Base-by-base conservation (phyloP, 2,329 filamentous ascomycete species). In the Fusarium decemcellulare region DNA sequence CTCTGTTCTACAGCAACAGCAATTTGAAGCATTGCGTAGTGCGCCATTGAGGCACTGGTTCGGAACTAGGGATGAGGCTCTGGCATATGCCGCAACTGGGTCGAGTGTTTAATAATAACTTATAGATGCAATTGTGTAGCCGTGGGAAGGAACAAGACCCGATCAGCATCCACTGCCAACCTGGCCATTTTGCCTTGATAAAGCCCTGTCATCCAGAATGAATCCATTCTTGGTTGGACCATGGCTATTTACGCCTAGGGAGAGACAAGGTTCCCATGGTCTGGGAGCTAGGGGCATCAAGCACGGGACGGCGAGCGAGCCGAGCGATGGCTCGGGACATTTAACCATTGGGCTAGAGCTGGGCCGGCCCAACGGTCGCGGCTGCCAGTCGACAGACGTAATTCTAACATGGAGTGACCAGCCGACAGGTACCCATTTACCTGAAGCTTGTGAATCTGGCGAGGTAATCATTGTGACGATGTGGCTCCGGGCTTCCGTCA, bases 281-380 rank as follows among this genome's bases (percentile, higher is more conserved):
- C 47, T 42, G 56, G 52, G 59, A 55, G 53, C 67, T 56, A 58
- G 50, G 48, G 65, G 54, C 47, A 54, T 46, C 32, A 34, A 63
- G 66, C 63, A 64, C 58, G 68, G 71, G 68, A 63, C 59, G 23
- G 51, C 47, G 47, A 30, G 61, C 37, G 57, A 63, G 60, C 68
- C 62, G 48, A 54, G 61, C 59, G 30, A 39, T 63, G 65, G 65
- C 40, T 74, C 73, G 72, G 72, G 67, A 65, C 57, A 74, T 73
- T 72, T 73, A 71, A 63, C 71, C 48, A 70, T 61, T 64, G 60
- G 62, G 52, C 60, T 55, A 63, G 59, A 62, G 55, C 29, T 61
- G 60, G 48, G 42, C 57, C 58, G 67, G 58, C 37, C 55, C 44
- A 74, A 74, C 66, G 68, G 68, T 63, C 56, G 46, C 60, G 55